Conservation (phyloP, 2,329 filamentous ascomycete species). For the Tricladium varicosporioides region DNA sequence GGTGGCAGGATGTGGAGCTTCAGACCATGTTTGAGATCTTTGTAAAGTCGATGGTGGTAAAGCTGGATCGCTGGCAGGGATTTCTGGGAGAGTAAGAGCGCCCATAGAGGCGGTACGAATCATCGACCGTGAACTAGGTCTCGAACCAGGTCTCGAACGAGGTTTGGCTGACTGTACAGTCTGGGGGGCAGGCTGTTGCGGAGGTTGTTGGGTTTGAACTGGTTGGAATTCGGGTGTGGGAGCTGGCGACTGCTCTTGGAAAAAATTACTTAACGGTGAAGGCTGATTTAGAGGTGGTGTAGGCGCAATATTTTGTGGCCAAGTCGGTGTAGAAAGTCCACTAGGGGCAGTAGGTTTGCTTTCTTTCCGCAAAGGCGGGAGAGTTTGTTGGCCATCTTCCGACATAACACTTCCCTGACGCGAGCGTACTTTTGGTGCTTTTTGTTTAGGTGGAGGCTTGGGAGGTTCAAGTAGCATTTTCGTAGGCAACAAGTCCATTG, state of each 20-base stretch:
- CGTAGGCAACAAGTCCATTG: slow-evolving; percentile 41
- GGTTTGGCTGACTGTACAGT: slow-evolving; percentile 10
- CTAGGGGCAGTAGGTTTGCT: slow-evolving; percentile 11
- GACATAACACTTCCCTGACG: slow-evolving; percentile 27
- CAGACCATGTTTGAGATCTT: slow-evolving; percentile 43
- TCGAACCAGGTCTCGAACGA: slow-evolving; percentile 43
- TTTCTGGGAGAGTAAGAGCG: slow-evolving; percentile 33
- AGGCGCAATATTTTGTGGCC: too few relatives aligned
- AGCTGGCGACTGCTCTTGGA: too few relatives aligned
- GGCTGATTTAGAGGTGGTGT: too few relatives aligned
- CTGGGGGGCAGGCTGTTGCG: background rate
- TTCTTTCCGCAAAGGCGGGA: slow-evolving; percentile 22
- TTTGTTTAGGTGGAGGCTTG: slow-evolving; percentile 34
- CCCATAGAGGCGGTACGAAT: slow-evolving; percentile 31
- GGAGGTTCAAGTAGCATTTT: slow-evolving; percentile 31
- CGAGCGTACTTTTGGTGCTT: slow-evolving; percentile 29
- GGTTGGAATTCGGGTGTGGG: too few relatives aligned
- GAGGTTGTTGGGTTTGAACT: too few relatives aligned
- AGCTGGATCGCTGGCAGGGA: slow-evolving; percentile 52
- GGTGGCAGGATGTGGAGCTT: slow-evolving; percentile 43
- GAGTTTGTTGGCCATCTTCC: slow-evolving; percentile 30
- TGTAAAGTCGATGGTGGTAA: slow-evolving; percentile 40
- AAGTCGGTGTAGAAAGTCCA: background rate
- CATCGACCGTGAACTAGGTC: slow-evolving; percentile 20
- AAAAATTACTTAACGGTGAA: too few relatives aligned